These are phyloP conservation scores for Aspergillus fumigatus DNA, from an alignment of 2,329 filamentous ascomycete genomes.

Conservation along the genomic window DNA sequence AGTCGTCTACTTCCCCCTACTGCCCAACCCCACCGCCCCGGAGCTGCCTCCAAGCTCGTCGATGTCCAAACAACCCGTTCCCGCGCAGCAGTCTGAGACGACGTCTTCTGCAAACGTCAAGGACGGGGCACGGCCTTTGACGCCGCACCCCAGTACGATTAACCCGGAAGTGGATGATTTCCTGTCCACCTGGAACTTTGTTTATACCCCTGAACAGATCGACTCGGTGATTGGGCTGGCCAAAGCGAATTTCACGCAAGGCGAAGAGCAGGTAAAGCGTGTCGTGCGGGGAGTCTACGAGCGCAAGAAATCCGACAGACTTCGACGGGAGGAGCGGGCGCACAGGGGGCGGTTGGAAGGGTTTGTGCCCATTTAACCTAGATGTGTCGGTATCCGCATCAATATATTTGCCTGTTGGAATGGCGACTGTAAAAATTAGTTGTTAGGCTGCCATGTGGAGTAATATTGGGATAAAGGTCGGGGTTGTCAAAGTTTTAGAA, in stretches of 20 bases:
- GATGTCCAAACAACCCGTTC: conserved; percentile 19
- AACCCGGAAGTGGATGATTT: conserved; percentile 80
- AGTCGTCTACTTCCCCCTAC: conserved; percentile 84
- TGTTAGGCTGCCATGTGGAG: neutral
- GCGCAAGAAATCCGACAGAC: conserved; percentile 65
- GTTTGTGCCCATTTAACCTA: conserved; percentile 26
- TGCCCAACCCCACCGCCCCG: conserved; percentile 62
- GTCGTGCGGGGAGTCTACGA: conserved; percentile 89
- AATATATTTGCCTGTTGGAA: neutral
- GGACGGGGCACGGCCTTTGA: conserved; percentile 18
- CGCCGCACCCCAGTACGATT: conserved; percentile 60
- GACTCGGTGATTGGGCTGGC: conserved; percentile 80
- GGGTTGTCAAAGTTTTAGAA: neutral
- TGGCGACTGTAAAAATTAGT: neutral
- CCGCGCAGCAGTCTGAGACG: conserved; percentile 18
- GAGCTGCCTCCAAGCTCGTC: conserved; percentile 21
- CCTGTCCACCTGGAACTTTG: conserved; percentile 96
- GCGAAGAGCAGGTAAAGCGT: conserved; percentile 68
- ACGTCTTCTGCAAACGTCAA: conserved; percentile 11
- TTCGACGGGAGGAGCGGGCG: conserved; percentile 27
- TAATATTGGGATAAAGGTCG: neutral
- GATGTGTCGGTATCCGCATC: neutral
- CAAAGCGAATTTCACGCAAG: conserved; percentile 79
- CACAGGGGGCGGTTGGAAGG: conserved; percentile 25
- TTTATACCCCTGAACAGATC: conserved; percentile 87